Conservation (phyloP, 1,139 yeast genomes). For the Hansenula sp. region DNA sequence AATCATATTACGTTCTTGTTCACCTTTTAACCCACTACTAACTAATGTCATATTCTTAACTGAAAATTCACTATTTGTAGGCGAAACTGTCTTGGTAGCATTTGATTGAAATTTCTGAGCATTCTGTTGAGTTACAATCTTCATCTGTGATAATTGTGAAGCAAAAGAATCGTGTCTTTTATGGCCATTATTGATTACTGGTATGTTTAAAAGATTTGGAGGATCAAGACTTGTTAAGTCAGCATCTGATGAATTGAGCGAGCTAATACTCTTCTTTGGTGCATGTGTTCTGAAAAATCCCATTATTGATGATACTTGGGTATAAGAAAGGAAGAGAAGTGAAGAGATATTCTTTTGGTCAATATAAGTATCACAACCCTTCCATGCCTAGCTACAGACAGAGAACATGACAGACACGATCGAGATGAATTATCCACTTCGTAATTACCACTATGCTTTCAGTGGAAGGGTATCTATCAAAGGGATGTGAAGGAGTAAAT, state of each 20-base stretch:
- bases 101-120: slow-evolving; percentile 9
- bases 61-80: slow-evolving; percentile 10
- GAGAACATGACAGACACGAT: no score
- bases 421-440: no score
- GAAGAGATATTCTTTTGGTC: no score
- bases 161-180: slow-evolving; percentile 1
- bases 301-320: slow-evolving; percentile 4
- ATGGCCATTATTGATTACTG: not conserved
- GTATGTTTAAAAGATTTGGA: slow-evolving; percentile 7
- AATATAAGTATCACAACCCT: no score
- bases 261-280: slow-evolving; percentile 2
- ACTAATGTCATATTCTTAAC: slow-evolving; percentile 8
- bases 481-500: not conserved
- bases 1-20: slow-evolving; percentile 17
- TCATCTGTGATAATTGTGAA: slow-evolving; percentile 1
- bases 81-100: slow-evolving; percentile 4
- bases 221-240: slow-evolving; percentile 20
- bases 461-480: not conserved
- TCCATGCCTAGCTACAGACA: not conserved
- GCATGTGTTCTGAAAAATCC: slow-evolving; percentile 10
- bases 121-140: slow-evolving; percentile 6
- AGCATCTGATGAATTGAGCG: slow-evolving; percentile 2
- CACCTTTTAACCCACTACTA: slow-evolving; percentile 16
- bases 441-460: no score
- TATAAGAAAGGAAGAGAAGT: no score